phyloP scores from a whole-genome alignment of 176 grass and related monocot genomes.

The Panicum miliaceum region DNA sequence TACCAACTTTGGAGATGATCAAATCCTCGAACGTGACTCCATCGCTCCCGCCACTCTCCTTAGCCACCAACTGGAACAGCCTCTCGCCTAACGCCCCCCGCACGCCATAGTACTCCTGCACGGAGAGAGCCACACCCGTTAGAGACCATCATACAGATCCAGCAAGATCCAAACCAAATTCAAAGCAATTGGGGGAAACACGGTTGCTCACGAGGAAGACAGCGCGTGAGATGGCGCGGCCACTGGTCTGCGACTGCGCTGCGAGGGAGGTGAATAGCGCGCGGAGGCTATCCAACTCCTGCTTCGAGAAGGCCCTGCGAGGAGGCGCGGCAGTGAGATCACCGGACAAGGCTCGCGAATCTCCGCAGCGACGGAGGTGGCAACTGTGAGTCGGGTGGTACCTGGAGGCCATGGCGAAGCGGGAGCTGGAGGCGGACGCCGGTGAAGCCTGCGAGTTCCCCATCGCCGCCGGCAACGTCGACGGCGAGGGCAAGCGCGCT shows the following conservation, averaged over 20 bases:
- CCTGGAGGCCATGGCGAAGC: constrained; percentile 66
- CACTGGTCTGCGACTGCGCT: constrained; percentile 57
- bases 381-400: not conserved
- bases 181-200: not conserved
- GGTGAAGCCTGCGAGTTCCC: constrained; percentile 74
- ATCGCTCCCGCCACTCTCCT: constrained; percentile 59
- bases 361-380: not conserved
- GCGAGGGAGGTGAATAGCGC: constrained; percentile 70
- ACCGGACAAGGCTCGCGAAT: not conserved
- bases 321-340: constrained; percentile 19
- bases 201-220: constrained; percentile 67
- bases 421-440: constrained; percentile 27
- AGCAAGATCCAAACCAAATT: not conserved
- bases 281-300: constrained; percentile 77
- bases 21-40: constrained; percentile 74
- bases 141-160: constrained; percentile 34
- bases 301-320: constrained; percentile 78
- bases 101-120: constrained; percentile 74
- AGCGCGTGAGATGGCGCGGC: constrained; percentile 62
- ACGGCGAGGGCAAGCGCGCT: constrained; percentile 19
- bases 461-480: constrained; percentile 51
- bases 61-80: constrained; percentile 75
- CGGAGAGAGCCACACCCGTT: not conserved
- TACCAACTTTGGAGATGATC: constrained; percentile 72
- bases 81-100: constrained; percentile 55